phyloP scores from a whole-genome alignment of 1,139 yeast species.

The Yueomyces sp. region DNA sequence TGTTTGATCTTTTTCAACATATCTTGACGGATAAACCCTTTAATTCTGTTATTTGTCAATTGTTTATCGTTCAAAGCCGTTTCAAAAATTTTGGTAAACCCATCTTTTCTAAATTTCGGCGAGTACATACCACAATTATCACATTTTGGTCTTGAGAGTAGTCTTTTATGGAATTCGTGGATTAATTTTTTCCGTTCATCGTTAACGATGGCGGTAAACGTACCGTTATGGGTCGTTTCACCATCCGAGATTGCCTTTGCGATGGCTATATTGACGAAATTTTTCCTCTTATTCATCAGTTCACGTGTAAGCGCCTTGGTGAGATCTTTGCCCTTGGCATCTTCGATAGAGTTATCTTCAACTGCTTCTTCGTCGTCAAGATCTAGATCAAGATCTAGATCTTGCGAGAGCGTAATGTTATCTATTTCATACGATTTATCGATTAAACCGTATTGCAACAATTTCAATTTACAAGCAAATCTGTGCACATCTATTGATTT shows the following conservation, averaged over 20 bases:
- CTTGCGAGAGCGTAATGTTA: slow-evolving; percentile 34
- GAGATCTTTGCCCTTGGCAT: slow-evolving; percentile 25
- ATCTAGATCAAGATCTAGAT: slow-evolving; percentile 18
- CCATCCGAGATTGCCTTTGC: slow-evolving; percentile 72
- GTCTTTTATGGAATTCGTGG: slow-evolving; percentile 61
- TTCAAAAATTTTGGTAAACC: slow-evolving; percentile 85
- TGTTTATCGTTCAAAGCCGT: slow-evolving; percentile 75
- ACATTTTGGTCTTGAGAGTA: slow-evolving; percentile 74
- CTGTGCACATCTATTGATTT: slow-evolving; percentile 58
- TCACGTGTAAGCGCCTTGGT: slow-evolving; percentile 29
- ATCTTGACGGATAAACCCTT: slow-evolving; percentile 64
- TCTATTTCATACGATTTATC: slow-evolving; percentile 69
- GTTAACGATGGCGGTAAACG: slow-evolving; percentile 68
- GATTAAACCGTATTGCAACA: slow-evolving; percentile 80
- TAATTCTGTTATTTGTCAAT: slow-evolving; percentile 64
- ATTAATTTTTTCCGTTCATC: slow-evolving; percentile 77
- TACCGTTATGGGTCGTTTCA: slow-evolving; percentile 51
- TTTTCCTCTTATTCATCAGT: slow-evolving; percentile 47
- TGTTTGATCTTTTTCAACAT: slow-evolving; percentile 37
- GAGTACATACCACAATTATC: slow-evolving; percentile 94
- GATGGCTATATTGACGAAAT: slow-evolving; percentile 58
- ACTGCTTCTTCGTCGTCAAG: slow-evolving; percentile 27
- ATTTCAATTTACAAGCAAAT: slow-evolving; percentile 62
- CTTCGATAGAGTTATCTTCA: slow-evolving; percentile 25
- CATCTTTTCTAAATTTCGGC: slow-evolving; percentile 90